phyloP scores from a whole-genome alignment of 768 basidiomycete genomes.

The Hygrocybe punicea region DNA sequence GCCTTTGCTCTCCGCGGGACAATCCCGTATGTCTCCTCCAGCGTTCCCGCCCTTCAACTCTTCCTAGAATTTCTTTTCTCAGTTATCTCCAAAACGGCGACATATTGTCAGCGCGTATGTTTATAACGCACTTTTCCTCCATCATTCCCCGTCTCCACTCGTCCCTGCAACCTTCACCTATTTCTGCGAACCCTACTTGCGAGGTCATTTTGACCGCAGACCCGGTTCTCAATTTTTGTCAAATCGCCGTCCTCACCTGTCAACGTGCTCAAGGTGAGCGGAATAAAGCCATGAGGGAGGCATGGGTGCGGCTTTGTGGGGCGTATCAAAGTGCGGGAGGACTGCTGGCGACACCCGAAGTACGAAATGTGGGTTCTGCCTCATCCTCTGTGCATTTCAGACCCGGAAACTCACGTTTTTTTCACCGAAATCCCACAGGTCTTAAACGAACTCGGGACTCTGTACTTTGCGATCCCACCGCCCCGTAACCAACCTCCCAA shows the following conservation, averaged over 20 bases:
- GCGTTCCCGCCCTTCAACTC: not conserved
- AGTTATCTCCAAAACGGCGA: slow-evolving; percentile 84
- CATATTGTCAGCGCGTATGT: slow-evolving; percentile 90
- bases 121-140: slow-evolving; percentile 76
- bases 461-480: slow-evolving; percentile 87
- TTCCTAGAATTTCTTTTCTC: not conserved
- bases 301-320: slow-evolving; percentile 80
- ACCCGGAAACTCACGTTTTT: not conserved
- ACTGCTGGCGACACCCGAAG: slow-evolving; percentile 54
- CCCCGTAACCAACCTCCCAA: slow-evolving; percentile 69
- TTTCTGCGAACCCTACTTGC: slow-evolving; percentile 41
- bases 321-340: slow-evolving; percentile 77
- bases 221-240: slow-evolving; percentile 79
- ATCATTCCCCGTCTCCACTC: slow-evolving; percentile 44
- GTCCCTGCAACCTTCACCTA: slow-evolving; percentile 42
- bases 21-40: slow-evolving; percentile 68
- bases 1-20: slow-evolving; percentile 81
- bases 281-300: slow-evolving; percentile 71
- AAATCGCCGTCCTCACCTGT: slow-evolving; percentile 83
- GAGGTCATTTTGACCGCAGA: slow-evolving; percentile 77
- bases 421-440: slow-evolving; percentile 39
- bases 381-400: not conserved
- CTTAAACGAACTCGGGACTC: slow-evolving; percentile 61
- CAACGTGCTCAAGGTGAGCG: slow-evolving; percentile 81
- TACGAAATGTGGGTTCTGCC: slow-evolving; percentile 53